Conservation (phyloP, 2,329 filamentous ascomycete species). For the Dendryphion nanum region DNA sequence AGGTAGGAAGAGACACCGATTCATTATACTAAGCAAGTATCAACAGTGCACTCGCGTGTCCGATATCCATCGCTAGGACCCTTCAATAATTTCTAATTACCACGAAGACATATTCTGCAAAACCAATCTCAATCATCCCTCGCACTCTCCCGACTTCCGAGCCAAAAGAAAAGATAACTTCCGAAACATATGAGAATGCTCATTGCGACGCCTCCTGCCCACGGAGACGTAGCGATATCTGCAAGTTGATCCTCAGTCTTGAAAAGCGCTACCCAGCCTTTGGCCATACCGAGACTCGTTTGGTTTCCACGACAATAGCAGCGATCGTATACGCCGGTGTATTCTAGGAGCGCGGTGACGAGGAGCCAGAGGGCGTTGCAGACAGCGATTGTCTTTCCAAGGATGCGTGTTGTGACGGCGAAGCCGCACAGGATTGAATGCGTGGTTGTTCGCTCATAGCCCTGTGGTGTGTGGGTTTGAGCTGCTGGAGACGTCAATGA, state of each 20-base stretch:
- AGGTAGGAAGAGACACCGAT: too few relatives aligned
- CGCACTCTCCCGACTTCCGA: conserved; percentile 9
- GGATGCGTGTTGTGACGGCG: conserved; percentile 11
- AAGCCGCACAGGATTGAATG: conserved; percentile 12
- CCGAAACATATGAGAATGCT: conserved; percentile 12
- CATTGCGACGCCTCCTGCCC: conserved; percentile 15
- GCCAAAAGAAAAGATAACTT: conserved; percentile 14
- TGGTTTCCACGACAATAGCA: conserved; percentile 19
- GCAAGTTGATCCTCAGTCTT: conserved; percentile 11
- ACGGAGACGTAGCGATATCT: conserved; percentile 9
- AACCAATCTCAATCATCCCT: conserved; percentile 1
- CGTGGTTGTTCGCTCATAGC: conserved; percentile 7
- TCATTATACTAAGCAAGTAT: too few relatives aligned
- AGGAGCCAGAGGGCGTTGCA: conserved; percentile 19
- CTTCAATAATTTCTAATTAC: too few relatives aligned
- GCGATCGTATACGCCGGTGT: conserved; percentile 15
- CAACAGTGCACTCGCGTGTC: too few relatives aligned
- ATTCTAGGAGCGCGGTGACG: conserved; percentile 15
- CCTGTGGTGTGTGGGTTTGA: not conserved
- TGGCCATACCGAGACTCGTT: conserved; percentile 8
- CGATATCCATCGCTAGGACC: too few relatives aligned
- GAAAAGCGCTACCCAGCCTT: conserved; percentile 20
- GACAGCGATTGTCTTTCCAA: conserved; percentile 17
- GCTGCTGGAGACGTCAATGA: conserved; percentile 2
- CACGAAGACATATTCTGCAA: not conserved